Evolutionary conservation across 1,284 basidiomycete species (phyloP).

Genomic region (Tilletiaria anomala): DNA sequence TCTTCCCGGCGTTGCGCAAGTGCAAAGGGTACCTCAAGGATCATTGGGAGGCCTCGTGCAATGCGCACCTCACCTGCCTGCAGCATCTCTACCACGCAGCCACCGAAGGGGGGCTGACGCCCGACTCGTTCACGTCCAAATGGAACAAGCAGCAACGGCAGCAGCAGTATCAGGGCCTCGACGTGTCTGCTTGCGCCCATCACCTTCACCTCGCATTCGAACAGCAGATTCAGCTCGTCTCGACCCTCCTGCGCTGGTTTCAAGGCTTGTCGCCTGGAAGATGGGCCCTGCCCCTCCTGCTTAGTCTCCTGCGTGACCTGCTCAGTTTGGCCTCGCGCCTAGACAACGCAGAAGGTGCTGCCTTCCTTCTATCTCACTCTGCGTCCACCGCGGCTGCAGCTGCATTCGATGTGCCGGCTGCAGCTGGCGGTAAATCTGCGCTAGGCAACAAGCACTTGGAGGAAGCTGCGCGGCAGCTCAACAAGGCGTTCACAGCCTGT

Average conservation of each 20-base stretch:
- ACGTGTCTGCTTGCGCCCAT: neutral
- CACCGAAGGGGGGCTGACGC: neutral
- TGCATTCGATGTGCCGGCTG: neutral
- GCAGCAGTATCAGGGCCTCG: neutral
- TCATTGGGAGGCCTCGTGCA: slow-evolving; percentile 29
- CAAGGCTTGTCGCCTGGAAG: slow-evolving; percentile 17
- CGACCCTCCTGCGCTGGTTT: slow-evolving; percentile 20
- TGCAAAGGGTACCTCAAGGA: slow-evolving; percentile 15
- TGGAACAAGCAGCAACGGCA: neutral
- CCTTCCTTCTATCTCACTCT: neutral
- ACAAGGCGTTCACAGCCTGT: slow-evolving; percentile 81
- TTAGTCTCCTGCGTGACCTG: slow-evolving; percentile 21
- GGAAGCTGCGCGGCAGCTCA: slow-evolving; percentile 74
- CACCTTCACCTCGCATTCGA: neutral
- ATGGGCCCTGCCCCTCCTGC: slow-evolving; percentile 27
- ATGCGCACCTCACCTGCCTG: slow-evolving; percentile 11
- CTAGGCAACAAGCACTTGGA: slow-evolving; percentile 52
- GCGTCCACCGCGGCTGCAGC: slow-evolving; percentile 4
- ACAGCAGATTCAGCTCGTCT: neutral
- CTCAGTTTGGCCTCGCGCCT: slow-evolving; percentile 21
- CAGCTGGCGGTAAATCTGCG: neutral
- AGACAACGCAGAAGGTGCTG: slow-evolving; percentile 6
- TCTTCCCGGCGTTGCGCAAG: slow-evolving; percentile 11
- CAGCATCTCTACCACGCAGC: slow-evolving; percentile 8
- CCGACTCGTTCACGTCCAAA: neutral